Evolutionary conservation across 2,329 filamentous ascomycete genomes (phyloP), one percentile per base, ranked within the genome.

Genomic region (Diatrype stigma): DNA sequence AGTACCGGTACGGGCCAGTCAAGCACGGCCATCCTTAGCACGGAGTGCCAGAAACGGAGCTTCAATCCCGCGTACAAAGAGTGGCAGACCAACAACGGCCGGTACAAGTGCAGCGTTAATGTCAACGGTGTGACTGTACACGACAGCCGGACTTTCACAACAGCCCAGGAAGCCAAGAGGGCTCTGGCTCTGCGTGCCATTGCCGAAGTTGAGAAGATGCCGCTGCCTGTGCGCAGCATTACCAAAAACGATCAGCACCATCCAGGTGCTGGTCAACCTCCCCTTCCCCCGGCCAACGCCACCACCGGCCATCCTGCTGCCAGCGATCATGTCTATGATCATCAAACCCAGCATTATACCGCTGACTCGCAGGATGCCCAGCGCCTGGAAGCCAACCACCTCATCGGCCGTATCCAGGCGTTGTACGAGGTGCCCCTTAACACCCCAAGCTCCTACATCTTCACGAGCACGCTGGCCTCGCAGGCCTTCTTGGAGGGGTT

Each of bases 401-500:
- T 59, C 37, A 52, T 60, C 21, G 21, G 45, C 22, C 55, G 51
- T 3, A 50, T 65, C n/a, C 54, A 57, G 45, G 48, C 54, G 6
- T 17, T 58, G 34, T 61, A 56, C 40, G 61, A 60, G 22, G 38
- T 40, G 17, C 10, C 26, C n/a, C n/a, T n/a, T n/a, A 22, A 44
- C 6, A 54, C 53, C 7, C 60, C 59, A 2, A 57, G 57, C 45
- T 38, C 54, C 8, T 37, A 44, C 1, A 51, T 62, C 12, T 42
- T 64, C 16, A 44, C 50, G 16, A 54, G 64, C 34, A 55, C 61
- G n/a, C 17, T 57, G 34, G 60, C 61, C 10, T 52, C 57, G 2
- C 60, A 56, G 30, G 63, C 61, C 47, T 67, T 60, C 46, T 48
- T 67, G 23, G 55, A 65, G 48, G 63, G 64, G 26, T 56, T 66